Base-by-base conservation (phyloP, 2,329 filamentous ascomycete genomes). In the Scytalidium lignicola region DNA sequence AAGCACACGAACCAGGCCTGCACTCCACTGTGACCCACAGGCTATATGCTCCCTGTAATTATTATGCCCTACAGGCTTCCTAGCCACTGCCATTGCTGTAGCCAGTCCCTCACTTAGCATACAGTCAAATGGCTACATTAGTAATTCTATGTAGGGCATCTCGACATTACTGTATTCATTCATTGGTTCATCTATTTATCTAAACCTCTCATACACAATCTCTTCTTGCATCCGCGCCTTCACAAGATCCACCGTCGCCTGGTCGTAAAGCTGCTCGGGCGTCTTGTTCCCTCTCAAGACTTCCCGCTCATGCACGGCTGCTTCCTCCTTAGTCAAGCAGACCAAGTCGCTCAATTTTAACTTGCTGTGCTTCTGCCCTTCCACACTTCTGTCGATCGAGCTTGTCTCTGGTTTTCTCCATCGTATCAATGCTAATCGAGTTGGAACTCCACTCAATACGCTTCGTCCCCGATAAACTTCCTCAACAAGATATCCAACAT, bases 261-360 rank as follows among this genome's bases (percentile, higher is more conserved):
- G 62, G 59, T 85, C 82, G 63, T 96, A 99, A 21, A 96, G 54
- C 1, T 92, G 85, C 55, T 88, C 85, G 0, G 81, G 73, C 8
- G 64, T 68, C 69, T 84, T 87, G 1, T 76, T 78, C 0, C 80
- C 87, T 59, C 80, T 84, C 41, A 97, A 72, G 1, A 97, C 76
- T 62, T 89, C 75, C 65, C 83, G 87, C 64, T 95, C 88, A 67
- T 99, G 93, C 51, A 79, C 76, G 15, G 76, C 70, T 2, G 87
- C 88, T 68, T 96, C 91, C 53, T 96, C 91, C 66, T 91, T 95
- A 1, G 91, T 96, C 88, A 96, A 89, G 59, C 87, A 88, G 0
- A 96, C 90, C 52, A 96, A 64, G 42, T 95, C 85, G 22, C 78
- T 75, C 58, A 92, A 68, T 26, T 74, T 68, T 3, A 97, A 58